Percentiles rank a stretch among this genome's conserved stretches.
phyloP scores from a whole-genome alignment of 306 rosid species.

The Quercus berberidifolia region DNA sequence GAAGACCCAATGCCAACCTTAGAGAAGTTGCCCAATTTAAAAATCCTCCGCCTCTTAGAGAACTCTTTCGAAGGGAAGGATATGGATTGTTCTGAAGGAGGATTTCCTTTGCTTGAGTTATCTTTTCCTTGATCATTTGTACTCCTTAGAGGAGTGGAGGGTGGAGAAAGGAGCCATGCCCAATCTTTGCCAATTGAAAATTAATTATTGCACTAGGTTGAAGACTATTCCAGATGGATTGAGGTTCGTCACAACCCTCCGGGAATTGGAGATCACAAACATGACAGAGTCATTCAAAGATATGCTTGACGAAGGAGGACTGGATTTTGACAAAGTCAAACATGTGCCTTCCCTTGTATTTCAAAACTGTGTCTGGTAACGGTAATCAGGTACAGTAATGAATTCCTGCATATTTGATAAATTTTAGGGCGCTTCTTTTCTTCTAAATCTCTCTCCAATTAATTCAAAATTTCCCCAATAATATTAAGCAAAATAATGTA shows the following conservation, averaged over 20 bases:
- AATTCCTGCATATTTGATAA: no score
- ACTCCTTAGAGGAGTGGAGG: constrained; percentile 42
- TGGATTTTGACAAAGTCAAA: constrained; percentile 44
- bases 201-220: constrained; percentile 13
- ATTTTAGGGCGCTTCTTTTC: no score
- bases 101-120: constrained; percentile 43
- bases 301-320: constrained; percentile 40
- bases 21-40: constrained; percentile 46
- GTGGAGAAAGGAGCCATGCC: constrained; percentile 48
- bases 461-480: no score
- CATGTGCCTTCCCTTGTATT: constrained; percentile 40
- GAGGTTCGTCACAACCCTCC: constrained; percentile 25
- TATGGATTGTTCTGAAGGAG: constrained; percentile 23
- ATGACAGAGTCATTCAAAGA: constrained; percentile 35
- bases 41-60: constrained; percentile 28
- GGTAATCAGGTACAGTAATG: no score
- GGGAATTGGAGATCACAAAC: constrained; percentile 27
- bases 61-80: constrained; percentile 26
- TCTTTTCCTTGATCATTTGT: constrained; percentile 16
- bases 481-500: no score
- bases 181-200: constrained; percentile 29
- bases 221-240: constrained; percentile 51
- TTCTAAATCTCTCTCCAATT: no score
- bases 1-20: constrained; percentile 2
- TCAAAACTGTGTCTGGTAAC: not conserved